Base-by-base conservation (phyloP, 176 grass and related monocot species). In the Oryza officinalis region DNA sequence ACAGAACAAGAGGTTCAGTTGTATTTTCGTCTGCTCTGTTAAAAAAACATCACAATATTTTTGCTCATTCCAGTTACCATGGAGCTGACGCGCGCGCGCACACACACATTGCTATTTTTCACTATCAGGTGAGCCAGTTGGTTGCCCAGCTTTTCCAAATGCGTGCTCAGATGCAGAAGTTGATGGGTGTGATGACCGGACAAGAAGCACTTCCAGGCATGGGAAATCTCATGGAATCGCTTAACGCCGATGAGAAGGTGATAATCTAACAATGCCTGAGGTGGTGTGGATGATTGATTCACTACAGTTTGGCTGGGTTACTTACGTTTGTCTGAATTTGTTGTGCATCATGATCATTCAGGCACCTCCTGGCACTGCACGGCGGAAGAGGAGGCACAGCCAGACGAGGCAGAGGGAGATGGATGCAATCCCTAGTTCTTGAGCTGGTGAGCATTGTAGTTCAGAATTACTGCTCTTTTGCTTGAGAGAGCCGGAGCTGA, bases 71-170 rank as follows among this genome's bases (percentile, higher is more conserved):
- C 33, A 60, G 25, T 30, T 49, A 37, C 65, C 65, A 81, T 43
- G 23, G 49, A 81, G 44, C 10, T 61, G 8, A 61, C 6, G 4
- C 13, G 41, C 41, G 12, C 10, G 12, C 10, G 3, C 43, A 22
- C 69, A 40, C 52, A 20, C 49, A 59, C 32, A 35, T 27, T 81
- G 14, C 9, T 67, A 43, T 60, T 81, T 69, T 68, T 57, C 13
- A 78, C 79, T 63, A 49, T 89, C 13, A 97, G 95, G 95, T 94
- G 72, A 88, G 95, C 80, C 95, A 97, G 88, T 77, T 97, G 81
- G 90, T 98, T 40, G 92, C 92, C 41, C 92, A 94, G 75, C 84
- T 97, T 33, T 97, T 97, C 80, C 85, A 94, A 86, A 93, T 97
- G 95, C 89, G 95, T 12, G 84, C 86, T 26, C 75, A 87, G 30